A percentile compares a stretch with the other conserved stretches of the same genome.
Evolutionary conservation across 2,329 filamentous ascomycete species (phyloP).

Genomic region (Penicillium sumatraense): DNA sequence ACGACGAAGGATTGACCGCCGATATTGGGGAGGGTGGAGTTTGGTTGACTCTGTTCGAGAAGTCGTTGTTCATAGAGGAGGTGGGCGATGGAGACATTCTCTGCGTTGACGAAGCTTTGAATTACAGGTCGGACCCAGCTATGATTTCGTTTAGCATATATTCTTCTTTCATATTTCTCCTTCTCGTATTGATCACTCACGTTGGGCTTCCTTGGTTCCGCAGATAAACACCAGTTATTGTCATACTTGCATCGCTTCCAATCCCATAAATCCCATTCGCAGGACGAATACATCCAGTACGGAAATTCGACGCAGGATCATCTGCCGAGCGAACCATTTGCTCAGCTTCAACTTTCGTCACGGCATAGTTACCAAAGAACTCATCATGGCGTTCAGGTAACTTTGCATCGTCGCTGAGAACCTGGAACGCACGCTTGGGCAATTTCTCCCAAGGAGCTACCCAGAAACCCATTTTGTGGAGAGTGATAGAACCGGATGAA

Average conservation of each 20-base stretch:
- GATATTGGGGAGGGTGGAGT: constrained; percentile 32
- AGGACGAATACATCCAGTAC: constrained; percentile 60
- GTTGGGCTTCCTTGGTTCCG: constrained; percentile 42
- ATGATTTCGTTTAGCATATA: neutral
- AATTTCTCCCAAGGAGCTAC: constrained; percentile 49
- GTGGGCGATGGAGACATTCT: constrained; percentile 61
- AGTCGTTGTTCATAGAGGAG: constrained; percentile 59
- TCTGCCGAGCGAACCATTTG: constrained; percentile 54
- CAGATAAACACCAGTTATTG: constrained; percentile 48
- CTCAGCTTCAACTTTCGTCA: constrained; percentile 58
- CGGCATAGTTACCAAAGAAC: constrained; percentile 57
- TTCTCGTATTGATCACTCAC: constrained; percentile 17
- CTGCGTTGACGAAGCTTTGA: constrained; percentile 56
- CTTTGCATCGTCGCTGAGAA: constrained; percentile 49
- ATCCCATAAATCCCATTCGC: constrained; percentile 60
- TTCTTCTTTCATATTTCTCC: neutral
- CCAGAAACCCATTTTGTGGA: constrained; percentile 51
- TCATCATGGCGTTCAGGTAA: constrained; percentile 45
- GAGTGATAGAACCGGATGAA: constrained; percentile 55
- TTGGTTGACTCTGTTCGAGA: constrained; percentile 35
- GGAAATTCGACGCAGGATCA: constrained; percentile 43
- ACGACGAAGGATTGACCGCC: constrained; percentile 56
- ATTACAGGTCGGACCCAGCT: constrained; percentile 52
- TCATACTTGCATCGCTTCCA: constrained; percentile 43
- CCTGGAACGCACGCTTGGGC: constrained; percentile 50